Evolutionary conservation across 257 asterid species (phyloP).

Genomic region (Penstemon eatonii): DNA sequence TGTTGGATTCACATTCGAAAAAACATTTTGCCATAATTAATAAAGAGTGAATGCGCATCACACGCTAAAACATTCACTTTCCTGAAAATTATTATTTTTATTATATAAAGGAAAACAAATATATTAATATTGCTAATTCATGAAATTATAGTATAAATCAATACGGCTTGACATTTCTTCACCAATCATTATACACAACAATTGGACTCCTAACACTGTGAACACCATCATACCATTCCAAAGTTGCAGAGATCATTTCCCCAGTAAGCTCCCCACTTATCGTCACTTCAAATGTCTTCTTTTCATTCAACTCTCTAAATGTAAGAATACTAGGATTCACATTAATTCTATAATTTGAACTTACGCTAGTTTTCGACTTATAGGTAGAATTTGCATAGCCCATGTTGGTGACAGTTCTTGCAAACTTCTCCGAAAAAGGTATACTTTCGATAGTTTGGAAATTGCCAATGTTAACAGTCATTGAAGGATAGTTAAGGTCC

Average conservation of each 20-base stretch:
- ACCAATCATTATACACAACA: not conserved
- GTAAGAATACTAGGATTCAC: slow-evolving; percentile 12
- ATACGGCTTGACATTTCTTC: no score
- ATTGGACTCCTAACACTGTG: slow-evolving; percentile 22
- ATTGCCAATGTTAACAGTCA: not conserved
- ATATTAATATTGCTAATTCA: no score
- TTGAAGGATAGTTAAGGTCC: slow-evolving; percentile 24
- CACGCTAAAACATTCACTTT: no score
- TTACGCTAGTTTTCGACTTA: not conserved
- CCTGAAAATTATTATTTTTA: no score
- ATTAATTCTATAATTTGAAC: not conserved
- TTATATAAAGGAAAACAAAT: no score
- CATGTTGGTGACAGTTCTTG: slow-evolving; percentile 13
- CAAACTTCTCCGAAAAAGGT: slow-evolving; percentile 6
- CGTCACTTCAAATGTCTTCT: slow-evolving; percentile 15
- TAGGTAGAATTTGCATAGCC: slow-evolving; percentile 16
- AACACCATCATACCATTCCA: slow-evolving; percentile 23
- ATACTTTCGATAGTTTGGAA: not conserved
- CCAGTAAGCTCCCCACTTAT: not conserved
- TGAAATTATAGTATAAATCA: no score
- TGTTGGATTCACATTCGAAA: no score
- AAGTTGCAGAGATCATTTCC: not conserved
- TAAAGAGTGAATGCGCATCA: no score
- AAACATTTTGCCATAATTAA: no score
- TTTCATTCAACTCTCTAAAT: slow-evolving; percentile 10